A percentile compares a stretch with the other conserved stretches of the same genome.
Evolutionary conservation across 148 eudicot genomes (phyloP).

Genomic region (Rhododendron simsii): DNA sequence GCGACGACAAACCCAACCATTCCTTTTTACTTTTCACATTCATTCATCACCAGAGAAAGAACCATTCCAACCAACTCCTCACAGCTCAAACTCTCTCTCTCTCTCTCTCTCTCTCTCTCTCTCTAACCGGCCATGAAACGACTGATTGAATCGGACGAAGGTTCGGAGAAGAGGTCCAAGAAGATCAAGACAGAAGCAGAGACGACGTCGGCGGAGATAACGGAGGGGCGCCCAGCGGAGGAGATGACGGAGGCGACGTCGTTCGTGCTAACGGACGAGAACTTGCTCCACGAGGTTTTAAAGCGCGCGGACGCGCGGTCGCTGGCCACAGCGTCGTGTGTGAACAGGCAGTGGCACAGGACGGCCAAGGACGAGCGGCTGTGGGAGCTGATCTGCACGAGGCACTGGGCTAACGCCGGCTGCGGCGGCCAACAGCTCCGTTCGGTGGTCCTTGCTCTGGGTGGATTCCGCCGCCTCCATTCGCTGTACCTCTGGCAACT

Average conservation of each 20-base stretch:
- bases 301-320: conserved; percentile 71
- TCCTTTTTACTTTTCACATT: not conserved
- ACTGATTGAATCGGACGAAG: conserved; percentile 2
- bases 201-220: not conserved
- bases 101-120: not conserved
- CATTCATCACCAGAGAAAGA: not conserved
- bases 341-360: conserved; percentile 55
- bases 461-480: conserved; percentile 74
- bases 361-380: conserved; percentile 79
- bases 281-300: conserved; percentile 68
- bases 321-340: conserved; percentile 54
- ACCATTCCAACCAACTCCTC: not conserved
- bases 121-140: conserved; percentile 25
- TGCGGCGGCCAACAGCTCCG: conserved; percentile 59
- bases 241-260: conserved; percentile 3
- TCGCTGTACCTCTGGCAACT: conserved; percentile 64
- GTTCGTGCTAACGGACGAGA: conserved; percentile 51
- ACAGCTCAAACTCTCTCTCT: not conserved
- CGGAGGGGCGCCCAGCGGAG: conserved; percentile 3
- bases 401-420: conserved; percentile 43
- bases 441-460: conserved; percentile 74
- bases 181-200: conserved; percentile 23
- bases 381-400: conserved; percentile 92
- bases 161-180: conserved; percentile 5
- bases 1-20: not conserved